Conservation (phyloP, 2,329 filamentous ascomycete species). For the Arthrobotrys pseudoclavata region DNA sequence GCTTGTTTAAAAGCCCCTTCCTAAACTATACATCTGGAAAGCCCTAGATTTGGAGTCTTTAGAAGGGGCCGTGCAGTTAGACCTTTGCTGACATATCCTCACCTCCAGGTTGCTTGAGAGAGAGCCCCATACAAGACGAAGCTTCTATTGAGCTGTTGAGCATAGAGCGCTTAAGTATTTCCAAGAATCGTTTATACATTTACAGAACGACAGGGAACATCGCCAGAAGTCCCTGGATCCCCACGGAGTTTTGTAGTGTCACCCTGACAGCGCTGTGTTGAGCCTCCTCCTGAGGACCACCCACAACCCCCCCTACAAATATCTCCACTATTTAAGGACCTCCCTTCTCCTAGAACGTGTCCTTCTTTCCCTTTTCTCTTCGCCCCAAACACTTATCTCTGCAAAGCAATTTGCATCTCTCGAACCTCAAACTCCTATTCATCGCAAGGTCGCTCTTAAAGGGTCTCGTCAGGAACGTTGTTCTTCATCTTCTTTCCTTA, state of each 20-base stretch:
- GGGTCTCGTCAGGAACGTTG: constrained; percentile 8
- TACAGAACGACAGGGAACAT: constrained; percentile 12
- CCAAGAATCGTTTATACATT: no score
- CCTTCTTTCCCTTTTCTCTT: constrained; percentile 23
- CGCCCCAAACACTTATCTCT: constrained; percentile 20
- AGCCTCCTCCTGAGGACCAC: not conserved
- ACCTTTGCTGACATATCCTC: not conserved
- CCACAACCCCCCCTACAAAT: not conserved
- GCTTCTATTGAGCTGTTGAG: constrained; percentile 7
- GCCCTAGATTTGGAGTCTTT: not conserved
- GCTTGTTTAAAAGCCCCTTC: not conserved
- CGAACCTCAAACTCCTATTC: constrained; percentile 10
- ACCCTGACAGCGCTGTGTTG: constrained; percentile 10
- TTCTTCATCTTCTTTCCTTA: not conserved
- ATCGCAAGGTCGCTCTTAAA: constrained; percentile 8
- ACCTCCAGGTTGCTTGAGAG: not conserved
- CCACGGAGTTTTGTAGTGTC: not conserved
- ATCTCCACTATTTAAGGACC: constrained; percentile 29
- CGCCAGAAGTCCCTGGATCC: not conserved
- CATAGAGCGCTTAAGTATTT: not conserved
- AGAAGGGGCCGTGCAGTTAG: not conserved
- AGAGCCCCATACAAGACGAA: not conserved
- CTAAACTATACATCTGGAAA: not conserved
- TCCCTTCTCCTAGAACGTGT: not conserved
- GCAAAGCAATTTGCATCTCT: constrained; percentile 10